Percentiles rank a stretch among this genome's conserved stretches.
Evolutionary conservation across 345 rosid species (phyloP).

Genomic region (Streptanthus diversifolius): DNA sequence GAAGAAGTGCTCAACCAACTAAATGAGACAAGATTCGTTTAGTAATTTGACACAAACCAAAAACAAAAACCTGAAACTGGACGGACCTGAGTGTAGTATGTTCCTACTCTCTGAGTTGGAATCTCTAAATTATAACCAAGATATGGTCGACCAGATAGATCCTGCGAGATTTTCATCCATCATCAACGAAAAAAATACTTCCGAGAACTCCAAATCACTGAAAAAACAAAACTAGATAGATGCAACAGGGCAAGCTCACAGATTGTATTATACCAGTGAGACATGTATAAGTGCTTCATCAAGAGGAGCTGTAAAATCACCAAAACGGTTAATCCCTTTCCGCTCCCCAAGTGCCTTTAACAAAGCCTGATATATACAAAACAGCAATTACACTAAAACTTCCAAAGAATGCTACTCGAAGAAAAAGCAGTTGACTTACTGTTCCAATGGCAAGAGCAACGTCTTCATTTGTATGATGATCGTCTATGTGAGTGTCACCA

Average conservation of each 20-base stretch:
- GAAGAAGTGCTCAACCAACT: slow-evolving; percentile 96
- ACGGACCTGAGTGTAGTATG: slow-evolving; percentile 78
- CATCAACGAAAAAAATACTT: not conserved
- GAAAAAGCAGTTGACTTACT: slow-evolving; percentile 22
- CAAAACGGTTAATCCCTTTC: slow-evolving; percentile 85
- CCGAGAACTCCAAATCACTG: not conserved
- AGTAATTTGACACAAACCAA: slow-evolving; percentile 5
- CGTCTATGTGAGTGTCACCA: slow-evolving; percentile 86
- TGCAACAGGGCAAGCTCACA: not conserved
- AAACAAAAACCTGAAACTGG: not conserved
- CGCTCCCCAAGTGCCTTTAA: slow-evolving; percentile 86
- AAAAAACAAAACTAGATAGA: not conserved
- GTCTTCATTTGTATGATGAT: slow-evolving; percentile 94
- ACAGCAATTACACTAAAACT: not conserved
- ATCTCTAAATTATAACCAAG: slow-evolving; percentile 70
- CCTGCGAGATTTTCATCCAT: slow-evolving; percentile 43
- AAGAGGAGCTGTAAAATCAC: slow-evolving; percentile 90
- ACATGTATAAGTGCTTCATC: slow-evolving; percentile 91
- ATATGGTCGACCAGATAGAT: slow-evolving; percentile 82
- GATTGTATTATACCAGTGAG: slow-evolving; percentile 47
- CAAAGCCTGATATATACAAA: slow-evolving; percentile 51
- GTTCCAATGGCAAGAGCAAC: slow-evolving; percentile 91
- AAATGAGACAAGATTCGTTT: slow-evolving; percentile 17
- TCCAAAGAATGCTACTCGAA: not conserved
- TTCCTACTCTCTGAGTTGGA: slow-evolving; percentile 78